Evolutionary conservation across 345 rosid genomes (phyloP), one percentile per base, ranked within the genome.

Genomic region (Eucalyptus albens): DNA sequence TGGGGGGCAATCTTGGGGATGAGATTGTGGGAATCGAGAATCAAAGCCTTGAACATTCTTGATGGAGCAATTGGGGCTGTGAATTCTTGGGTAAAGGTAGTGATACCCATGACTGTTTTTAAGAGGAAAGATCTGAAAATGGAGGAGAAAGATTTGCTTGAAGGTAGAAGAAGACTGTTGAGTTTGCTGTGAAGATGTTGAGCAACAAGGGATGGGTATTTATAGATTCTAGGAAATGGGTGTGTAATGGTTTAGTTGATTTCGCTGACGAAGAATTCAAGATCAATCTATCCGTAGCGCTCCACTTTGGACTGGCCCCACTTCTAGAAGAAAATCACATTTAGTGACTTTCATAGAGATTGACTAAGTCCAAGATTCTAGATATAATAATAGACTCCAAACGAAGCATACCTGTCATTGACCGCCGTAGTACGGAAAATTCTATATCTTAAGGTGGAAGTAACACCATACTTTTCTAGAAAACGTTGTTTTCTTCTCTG

Each of bases 1-100:
- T 92, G 90, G 81, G 94, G 94, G 85, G 91, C 11, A n/a, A 91
- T 45, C 86, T 85, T 89, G 24, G 90, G 94, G 55, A 87, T 40
- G 82, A 87, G 53, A n/a, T 87, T 62, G 55, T 21, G 40, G 16
- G 53, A 40, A 16, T 87, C 27, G 5, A 87, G 22, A 47, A 87
- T n/a, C 89, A 87, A 44, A 49, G 82, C 89, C 56, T 62, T 87
- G 82, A 87, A 65, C 42, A 33, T 47, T 21, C 83, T 60, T 24
- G 17, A 40, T 62, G 77, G 88, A 2, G 82, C n/a, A 62, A 62
- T 26, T 10, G 89, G 82, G 49, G 72, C 44, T 47, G 49, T 21
- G 82, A 62, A 62, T 45, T 88, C 89, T 21, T 65, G 29, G 55
- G 26, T 59, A 15, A 45, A 13, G 56, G 55, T 5, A 19, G 40